Percentiles rank a stretch among this genome's conserved stretches.
Conservation (phyloP, 1,284 basidiomycete species). For the Leccinum pachyderme region DNA sequence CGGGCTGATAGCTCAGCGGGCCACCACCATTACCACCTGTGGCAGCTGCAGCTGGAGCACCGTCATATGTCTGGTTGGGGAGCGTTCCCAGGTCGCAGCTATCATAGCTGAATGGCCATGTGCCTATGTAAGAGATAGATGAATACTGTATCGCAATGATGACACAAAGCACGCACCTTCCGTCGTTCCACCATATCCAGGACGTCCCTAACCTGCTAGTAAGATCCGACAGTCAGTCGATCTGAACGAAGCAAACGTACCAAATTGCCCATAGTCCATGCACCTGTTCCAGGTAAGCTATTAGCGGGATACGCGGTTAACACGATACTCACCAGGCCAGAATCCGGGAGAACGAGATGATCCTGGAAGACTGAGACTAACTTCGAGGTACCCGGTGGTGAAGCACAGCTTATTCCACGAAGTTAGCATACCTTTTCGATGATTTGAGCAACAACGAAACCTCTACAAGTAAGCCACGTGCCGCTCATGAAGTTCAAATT, state of each 20-base stretch:
- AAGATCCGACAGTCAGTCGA: constrained; percentile 6
- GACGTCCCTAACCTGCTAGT: constrained; percentile 53
- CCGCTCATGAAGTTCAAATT: constrained; percentile 79
- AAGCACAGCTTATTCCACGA: constrained; percentile 95
- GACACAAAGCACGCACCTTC: constrained; percentile 42
- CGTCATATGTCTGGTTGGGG: constrained; percentile 68
- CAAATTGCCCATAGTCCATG: constrained; percentile 85
- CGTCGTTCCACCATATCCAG: constrained; percentile 64
- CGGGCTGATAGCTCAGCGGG: constrained; percentile 67
- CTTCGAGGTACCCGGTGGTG: constrained; percentile 88
- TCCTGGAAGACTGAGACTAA: constrained; percentile 81
- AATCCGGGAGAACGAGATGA: constrained; percentile 64
- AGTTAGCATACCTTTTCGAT: constrained; percentile 61
- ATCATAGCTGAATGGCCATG: constrained; percentile 84
- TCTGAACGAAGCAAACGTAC: constrained; percentile 28
- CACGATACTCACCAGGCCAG: constrained; percentile 56
- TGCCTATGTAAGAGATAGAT: constrained; percentile 28
- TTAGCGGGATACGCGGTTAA: constrained; percentile 3
- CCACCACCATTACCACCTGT: constrained; percentile 50
- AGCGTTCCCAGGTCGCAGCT: constrained; percentile 83
- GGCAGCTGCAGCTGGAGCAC: constrained; percentile 48
- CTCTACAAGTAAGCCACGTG: constrained; percentile 32
- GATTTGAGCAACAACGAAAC: constrained; percentile 7
- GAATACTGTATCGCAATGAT: neutral
- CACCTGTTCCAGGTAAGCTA: constrained; percentile 39